These are phyloP conservation scores for Leishmania guyanensis DNA, from an alignment of 208 protist species.

Conservation along the genomic window DNA sequence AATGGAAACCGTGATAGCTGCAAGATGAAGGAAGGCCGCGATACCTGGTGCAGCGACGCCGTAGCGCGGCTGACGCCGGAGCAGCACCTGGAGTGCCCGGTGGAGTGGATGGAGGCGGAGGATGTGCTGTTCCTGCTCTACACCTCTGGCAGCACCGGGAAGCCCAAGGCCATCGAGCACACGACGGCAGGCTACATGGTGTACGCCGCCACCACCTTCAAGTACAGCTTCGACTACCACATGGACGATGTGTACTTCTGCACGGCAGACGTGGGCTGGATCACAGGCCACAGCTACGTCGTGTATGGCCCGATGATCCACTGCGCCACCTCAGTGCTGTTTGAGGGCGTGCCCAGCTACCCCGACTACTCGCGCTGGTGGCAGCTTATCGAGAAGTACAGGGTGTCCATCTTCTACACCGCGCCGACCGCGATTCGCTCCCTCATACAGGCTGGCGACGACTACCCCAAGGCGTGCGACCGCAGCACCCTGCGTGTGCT, in stretches of 20 bases:
- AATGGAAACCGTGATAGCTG: conserved; percentile 46
- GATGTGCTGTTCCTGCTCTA: conserved; percentile 98
- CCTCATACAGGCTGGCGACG: conserved; percentile 79
- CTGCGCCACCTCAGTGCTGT: conserved; percentile 95
- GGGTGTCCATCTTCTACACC: conserved; percentile 97
- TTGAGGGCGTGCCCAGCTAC: conserved; percentile 95
- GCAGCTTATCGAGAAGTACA: conserved; percentile 94
- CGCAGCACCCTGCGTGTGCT: conserved; percentile 91
- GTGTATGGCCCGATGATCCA: conserved; percentile 98
- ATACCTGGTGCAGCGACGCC: conserved; percentile 79
- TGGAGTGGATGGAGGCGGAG: conserved; percentile 94
- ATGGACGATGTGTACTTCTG: conserved; percentile 96
- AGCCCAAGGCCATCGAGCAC: conserved; percentile 97
- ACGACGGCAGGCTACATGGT: conserved; percentile 95
- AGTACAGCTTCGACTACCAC: conserved; percentile 97
- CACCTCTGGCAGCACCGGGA: conserved; percentile 97
- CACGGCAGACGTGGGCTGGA: conserved; percentile 94
- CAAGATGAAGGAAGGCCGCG: conserved; percentile 60
- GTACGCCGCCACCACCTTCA: conserved; percentile 91
- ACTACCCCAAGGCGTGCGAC: conserved; percentile 68
- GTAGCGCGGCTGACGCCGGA: conserved; percentile 30
- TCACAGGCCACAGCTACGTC: conserved; percentile 98
- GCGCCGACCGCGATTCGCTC: conserved; percentile 95
- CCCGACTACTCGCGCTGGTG: conserved; percentile 90
- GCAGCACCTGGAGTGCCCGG: conserved; percentile 51